Conservation (phyloP, 257 asterid genomes). For the Solanum lignicaule region DNA sequence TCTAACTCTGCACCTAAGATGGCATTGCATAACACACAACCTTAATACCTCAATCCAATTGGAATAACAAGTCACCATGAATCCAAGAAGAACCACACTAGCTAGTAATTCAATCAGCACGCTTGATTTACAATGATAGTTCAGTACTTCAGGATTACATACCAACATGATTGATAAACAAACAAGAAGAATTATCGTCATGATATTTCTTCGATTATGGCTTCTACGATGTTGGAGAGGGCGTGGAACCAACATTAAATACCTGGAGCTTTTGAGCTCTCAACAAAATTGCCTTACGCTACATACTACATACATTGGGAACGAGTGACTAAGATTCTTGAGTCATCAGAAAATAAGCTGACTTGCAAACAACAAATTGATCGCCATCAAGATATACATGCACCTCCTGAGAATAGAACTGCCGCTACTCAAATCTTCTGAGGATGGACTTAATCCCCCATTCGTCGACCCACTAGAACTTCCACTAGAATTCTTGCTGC, state of each 20-base stretch:
- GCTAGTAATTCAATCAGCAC: background rate
- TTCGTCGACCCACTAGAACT: conserved; percentile 25
- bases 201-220: background rate
- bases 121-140: background rate
- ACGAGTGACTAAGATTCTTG: background rate
- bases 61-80: background rate
- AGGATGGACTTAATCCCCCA: conserved; percentile 11
- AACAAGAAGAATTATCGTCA: background rate
- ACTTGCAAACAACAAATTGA: conserved; percentile 16
- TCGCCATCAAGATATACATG: conserved; percentile 5
- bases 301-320: background rate
- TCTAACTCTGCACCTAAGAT: background rate
- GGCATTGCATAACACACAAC: background rate
- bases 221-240: background rate
- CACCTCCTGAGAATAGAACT: conserved; percentile 1
- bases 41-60: background rate
- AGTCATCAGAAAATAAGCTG: conserved; percentile 12
- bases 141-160: background rate
- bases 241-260: background rate
- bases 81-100: background rate
- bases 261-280: background rate
- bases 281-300: background rate
- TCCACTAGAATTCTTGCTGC: conserved; percentile 17
- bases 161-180: background rate
- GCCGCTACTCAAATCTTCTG: conserved; percentile 26